Base-by-base conservation (phyloP, 2,329 filamentous ascomycete species). In the Arthrobotrys entomopaga region DNA sequence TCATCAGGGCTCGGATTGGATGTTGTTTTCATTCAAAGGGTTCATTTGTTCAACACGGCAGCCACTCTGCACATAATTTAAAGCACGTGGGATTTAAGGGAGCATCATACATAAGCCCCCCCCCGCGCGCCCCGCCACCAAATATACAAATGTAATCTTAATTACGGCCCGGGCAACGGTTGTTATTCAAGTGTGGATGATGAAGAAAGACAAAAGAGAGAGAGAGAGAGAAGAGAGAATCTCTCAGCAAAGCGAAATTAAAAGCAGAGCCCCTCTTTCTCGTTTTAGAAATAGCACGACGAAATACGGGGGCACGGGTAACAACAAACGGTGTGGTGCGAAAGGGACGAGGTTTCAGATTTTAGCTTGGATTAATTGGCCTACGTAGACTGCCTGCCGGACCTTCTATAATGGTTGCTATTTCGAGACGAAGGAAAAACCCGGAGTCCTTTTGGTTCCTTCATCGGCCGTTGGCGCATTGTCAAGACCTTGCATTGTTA, bases 201-300 rank as follows among this genome's bases (percentile, higher is more conserved):
- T 34, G 29, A 34, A 34, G 29, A 34, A 34, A 15, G n/a, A 19
- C 5, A 19, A n/a, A 46, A 46, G 15, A 34, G 34, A 34, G 22
- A 19, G 24, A 26, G 11, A 22, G 13, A 20, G 34, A 58, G 38
- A 38, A 20, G 34, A 58, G 38, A 38, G 20, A 20, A n/a, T 43
- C 34, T 46, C 54, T 43, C 19, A 15, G 16, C 1, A 58, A 60
- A 22, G 57, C 52, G 58, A 69, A 59, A 54, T 54, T 43, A 53
- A 50, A n/a, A 54, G 43, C 60, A 24, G 43, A 61, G 58, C 46
- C 65, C 56, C 56, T 59, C 56, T 59, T 59, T 59, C 65, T 61
- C 48, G 65, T 61, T 69, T 69, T 54, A 69, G 65, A 61, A 69
- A 56, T 54, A 54, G 65, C 57, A 61, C 65, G 49, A 69, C 65